Evolutionary conservation across 352 stramenopile species (phyloP).

Genomic region (Blastocystis sp.): DNA sequence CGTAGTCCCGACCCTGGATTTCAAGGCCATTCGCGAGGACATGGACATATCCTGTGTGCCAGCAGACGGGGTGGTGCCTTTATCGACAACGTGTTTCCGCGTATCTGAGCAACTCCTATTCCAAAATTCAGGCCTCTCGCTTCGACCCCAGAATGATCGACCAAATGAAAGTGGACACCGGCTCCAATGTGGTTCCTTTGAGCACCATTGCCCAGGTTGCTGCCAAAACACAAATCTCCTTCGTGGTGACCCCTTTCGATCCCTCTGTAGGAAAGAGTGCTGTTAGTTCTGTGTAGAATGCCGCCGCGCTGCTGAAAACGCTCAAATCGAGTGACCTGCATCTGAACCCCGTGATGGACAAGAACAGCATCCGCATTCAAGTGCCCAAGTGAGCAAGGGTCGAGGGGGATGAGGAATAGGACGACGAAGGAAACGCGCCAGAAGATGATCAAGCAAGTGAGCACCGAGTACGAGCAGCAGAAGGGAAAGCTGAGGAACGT

Average conservation of each 20-base stretch:
- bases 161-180: constrained; percentile 48
- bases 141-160: constrained; percentile 64
- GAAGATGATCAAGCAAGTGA: constrained; percentile 64
- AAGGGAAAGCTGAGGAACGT: constrained; percentile 52
- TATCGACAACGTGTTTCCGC: constrained; percentile 8
- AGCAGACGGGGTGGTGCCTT: neutral
- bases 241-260: constrained; percentile 53
- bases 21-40: constrained; percentile 2
- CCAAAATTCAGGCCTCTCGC: constrained; percentile 57
- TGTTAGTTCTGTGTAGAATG: constrained; percentile 33
- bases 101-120: constrained; percentile 45
- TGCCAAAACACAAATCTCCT: constrained; percentile 60
- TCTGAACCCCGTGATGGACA: constrained; percentile 59
- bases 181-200: neutral
- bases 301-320: constrained; percentile 30
- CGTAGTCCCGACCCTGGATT: constrained; percentile 14
- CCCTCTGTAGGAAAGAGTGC: neutral
- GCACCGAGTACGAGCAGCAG: constrained; percentile 45
- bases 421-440: constrained; percentile 68
- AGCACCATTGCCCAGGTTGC: constrained; percentile 48
- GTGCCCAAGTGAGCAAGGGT: constrained; percentile 28
- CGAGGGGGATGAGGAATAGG: neutral
- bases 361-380: constrained; percentile 51
- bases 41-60: constrained; percentile 61
- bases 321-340: constrained; percentile 58